Conservation (phyloP, 352 stramenopile species). For the Globisporangium splendens region DNA sequence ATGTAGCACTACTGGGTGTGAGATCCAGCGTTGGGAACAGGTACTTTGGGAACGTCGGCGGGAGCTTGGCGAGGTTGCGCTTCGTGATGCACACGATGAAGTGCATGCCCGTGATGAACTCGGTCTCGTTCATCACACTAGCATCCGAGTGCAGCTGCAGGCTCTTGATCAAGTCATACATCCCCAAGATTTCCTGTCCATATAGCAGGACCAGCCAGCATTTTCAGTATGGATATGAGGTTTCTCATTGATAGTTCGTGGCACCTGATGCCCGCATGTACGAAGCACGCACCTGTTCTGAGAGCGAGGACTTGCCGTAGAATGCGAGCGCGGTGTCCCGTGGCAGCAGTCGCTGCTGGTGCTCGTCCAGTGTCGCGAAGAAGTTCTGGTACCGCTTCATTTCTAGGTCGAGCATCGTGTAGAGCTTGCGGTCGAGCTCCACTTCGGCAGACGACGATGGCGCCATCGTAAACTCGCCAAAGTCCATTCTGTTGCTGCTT, state of each 20-base stretch:
- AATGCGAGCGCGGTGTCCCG: conserved; percentile 39
- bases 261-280: no score
- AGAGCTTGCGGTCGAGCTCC: conserved; percentile 32
- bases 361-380: conserved; percentile 46
- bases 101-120: conserved; percentile 76
- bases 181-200: conserved; percentile 36
- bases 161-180: conserved; percentile 47
- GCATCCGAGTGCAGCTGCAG: conserved; percentile 30
- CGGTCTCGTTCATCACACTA: conserved; percentile 35
- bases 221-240: no score
- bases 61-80: conserved; percentile 47
- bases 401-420: conserved; percentile 66
- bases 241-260: no score
- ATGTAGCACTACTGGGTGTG: conserved; percentile 14
- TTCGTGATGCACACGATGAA: conserved; percentile 80
- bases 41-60: conserved; percentile 44
- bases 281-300: conserved; percentile 20
- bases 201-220: no score
- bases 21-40: conserved; percentile 64
- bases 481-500: conserved; percentile 10
- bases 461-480: conserved; percentile 14
- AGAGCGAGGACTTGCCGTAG: conserved; percentile 55
- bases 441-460: conserved; percentile 3
- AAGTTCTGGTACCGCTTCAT: conserved; percentile 52
- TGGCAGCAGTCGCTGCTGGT: conserved; percentile 12